Evolutionary conservation across 768 basidiomycete genomes (phyloP), one percentile per base, ranked within the genome.

Genomic region (Hygrophoropsis aurantiaca): DNA sequence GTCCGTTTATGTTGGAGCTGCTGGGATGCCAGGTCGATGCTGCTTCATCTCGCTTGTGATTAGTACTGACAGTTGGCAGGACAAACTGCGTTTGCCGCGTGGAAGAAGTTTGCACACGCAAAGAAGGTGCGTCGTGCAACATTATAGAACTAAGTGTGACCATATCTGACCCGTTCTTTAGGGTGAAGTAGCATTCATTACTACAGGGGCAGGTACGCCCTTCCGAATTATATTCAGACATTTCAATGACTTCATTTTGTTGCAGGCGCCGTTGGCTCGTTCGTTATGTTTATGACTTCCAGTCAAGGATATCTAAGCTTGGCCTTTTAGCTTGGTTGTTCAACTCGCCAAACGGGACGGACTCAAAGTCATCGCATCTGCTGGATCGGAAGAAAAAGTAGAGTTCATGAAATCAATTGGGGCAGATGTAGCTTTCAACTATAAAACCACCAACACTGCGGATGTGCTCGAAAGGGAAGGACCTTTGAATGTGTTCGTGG

Each of bases 361-460:
- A 3, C 57, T 74, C 19, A 84, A 82, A 55, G 87, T 89, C 33
- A 84, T 90, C 41, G 83, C 78, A 0, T 85, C 81, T 1, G 82
- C 84, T 0, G 85, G 88, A 2, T 78, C 79, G 0, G 84, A 88
- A 15, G 82, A 85, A 43, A 89, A 90, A 63, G 83, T 89, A 7
- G 60, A 70, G 5, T 85, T 77, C 56, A 64, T 85, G 64, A 74
- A 73, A 40, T 71, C 73, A 3, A 53, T 85, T 15, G 87, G 85
- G 1, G 79, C 80, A 0, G 85, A 90, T 53, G 75, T 84, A 5
- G 80, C 74, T 1, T 87, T 87, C 70, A 87, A 89, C 61, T 88
- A 85, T 67, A 85, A 90, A 73, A 86, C 75, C 0, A 69, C 69
- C 1, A 67, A 69, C 40, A 80, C 78, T 0, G 56, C 55, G 1